Base-by-base conservation (phyloP, 768 basidiomycete genomes). In the Suillus lakei region DNA sequence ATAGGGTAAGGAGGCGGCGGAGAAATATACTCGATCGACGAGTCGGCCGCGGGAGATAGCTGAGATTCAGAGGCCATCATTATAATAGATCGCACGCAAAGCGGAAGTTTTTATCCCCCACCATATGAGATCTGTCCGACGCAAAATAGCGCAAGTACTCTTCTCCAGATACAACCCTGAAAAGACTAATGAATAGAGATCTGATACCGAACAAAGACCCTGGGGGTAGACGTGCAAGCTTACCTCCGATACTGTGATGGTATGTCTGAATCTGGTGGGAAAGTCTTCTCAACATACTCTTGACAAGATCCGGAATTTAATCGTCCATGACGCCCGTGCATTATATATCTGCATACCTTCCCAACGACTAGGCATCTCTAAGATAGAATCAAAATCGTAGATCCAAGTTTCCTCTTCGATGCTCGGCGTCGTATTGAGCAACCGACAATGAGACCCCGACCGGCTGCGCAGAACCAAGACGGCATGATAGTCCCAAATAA, bases 401-500 rank as follows among this genome's bases (percentile, higher is more conserved):
- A 90, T 82, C 89, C 88, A 91, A 54, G 76, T 72, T 48, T 60
- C 72, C 60, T 46, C 68, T 63, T 62, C 67, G n/a, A 38, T 50
- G 55, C 55, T 61, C 53, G 23, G 66, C 39, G n/a, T 26, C 28
- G 38, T 51, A 50, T n/a, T 59, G 63, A 32, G 59, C 18, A 50
- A 51, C 55, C 44, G 60, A 63, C 50, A 32, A 38, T 15, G 13
- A n/a, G 50, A 32, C 39, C 54, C 61, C 15, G 55, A 41, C 36
- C 71, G 79, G 64, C 79, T 76, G 48, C 80, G 81, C 36, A 91
- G 77, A 54, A 86, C 72, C 15, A 90, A 81, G 48, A 92, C 75
- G 68, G 89, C 90, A 70, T 92, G 91, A 75, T 92, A 92, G 72
- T 92, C 91, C 90, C 90, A 92, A 48, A 91, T 75, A 23, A 91